Evolutionary conservation across 2,329 filamentous ascomycete genomes (phyloP), one percentile per base, ranked within the genome.

Genomic region (Nemania diffusa): DNA sequence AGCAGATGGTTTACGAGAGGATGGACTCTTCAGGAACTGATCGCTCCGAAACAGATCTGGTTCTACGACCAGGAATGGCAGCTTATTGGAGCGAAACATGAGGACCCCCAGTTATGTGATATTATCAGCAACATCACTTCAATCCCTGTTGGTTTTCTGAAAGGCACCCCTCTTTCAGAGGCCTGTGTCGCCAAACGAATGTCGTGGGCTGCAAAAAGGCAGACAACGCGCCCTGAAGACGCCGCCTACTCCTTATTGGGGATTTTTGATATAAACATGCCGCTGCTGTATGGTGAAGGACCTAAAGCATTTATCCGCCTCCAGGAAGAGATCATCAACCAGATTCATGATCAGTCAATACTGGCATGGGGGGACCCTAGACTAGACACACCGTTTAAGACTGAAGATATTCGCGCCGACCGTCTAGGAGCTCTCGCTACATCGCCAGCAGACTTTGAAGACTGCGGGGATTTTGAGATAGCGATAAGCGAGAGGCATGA

Each of bases 1-100:
- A n/a, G n/a, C n/a, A n/a, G n/a, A n/a, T n/a, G n/a, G n/a, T n/a
- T n/a, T n/a, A n/a, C n/a, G n/a, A n/a, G n/a, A n/a, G n/a, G n/a
- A n/a, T n/a, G n/a, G n/a, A n/a, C n/a, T n/a, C n/a, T n/a, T n/a
- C 62, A 67, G 20, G 64, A 67, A 26, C 68, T 69, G 17, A 44
- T 70, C 5, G 58, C 65, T 17, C 62, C 65, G 22, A 42, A 55
- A 9, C 51, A 51, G 4, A 44, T 69, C 15, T 52, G n/a, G 27
- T 69, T 69, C 44, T 69, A 62, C 42, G 57, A 60, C 17, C 57
- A 52, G n/a, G 11, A 48, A 22, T 69, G 64, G 64, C 20, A 26
- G 0, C 27, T 32, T 5, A 60, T 62, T 26, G 37, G 56, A 20
- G 26, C 20, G 57, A 60, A 29, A 37, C 60, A 17, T 60, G 32